Evolutionary conservation across 371 early-diverging fungal species (phyloP).

Genomic region (Mucor mucedo): DNA sequence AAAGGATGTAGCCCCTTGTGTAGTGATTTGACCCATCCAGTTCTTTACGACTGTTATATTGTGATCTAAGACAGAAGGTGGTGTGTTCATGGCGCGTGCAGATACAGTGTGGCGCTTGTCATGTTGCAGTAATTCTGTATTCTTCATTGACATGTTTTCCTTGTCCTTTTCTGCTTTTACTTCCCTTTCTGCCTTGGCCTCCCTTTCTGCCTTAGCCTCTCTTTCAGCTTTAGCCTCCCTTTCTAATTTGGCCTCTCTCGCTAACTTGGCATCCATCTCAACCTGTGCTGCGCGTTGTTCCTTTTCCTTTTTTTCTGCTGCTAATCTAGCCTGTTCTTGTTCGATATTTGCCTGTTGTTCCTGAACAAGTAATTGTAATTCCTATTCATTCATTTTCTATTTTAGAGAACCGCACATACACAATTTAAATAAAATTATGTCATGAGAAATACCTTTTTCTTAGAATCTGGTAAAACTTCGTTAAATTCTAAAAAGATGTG

Average conservation of each 20-base stretch:
- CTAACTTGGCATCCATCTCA: slow-evolving; percentile 4
- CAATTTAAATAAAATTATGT: slow-evolving; percentile 1
- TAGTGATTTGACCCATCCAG: slow-evolving; percentile 33
- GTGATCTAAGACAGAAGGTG: background rate
- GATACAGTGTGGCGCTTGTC: background rate
- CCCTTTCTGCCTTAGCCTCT: slow-evolving; percentile 12
- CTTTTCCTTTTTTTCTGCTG: slow-evolving; percentile 17
- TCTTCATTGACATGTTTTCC: background rate
- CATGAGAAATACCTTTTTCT: slow-evolving; percentile 39
- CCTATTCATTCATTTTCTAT: slow-evolving; percentile 4
- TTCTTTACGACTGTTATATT: slow-evolving; percentile 17
- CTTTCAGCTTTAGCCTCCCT: slow-evolving; percentile 12
- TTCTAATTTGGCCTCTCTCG: slow-evolving; percentile 9
- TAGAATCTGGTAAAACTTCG: slow-evolving; percentile 31
- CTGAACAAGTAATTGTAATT: slow-evolving; percentile 15
- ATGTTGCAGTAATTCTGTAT: background rate
- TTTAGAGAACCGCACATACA: no score
- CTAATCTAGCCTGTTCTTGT: background rate
- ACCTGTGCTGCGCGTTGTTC: slow-evolving; percentile 20
- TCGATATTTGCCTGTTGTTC: slow-evolving; percentile 18
- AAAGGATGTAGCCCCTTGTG: slow-evolving; percentile 26
- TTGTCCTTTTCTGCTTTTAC: slow-evolving; percentile 14
- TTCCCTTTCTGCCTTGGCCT: slow-evolving; percentile 7
- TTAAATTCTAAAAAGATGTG: slow-evolving; percentile 46
- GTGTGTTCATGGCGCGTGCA: background rate